Base-by-base conservation (phyloP, 2,329 filamentous ascomycete genomes). In the Ophiobolus disseminans region DNA sequence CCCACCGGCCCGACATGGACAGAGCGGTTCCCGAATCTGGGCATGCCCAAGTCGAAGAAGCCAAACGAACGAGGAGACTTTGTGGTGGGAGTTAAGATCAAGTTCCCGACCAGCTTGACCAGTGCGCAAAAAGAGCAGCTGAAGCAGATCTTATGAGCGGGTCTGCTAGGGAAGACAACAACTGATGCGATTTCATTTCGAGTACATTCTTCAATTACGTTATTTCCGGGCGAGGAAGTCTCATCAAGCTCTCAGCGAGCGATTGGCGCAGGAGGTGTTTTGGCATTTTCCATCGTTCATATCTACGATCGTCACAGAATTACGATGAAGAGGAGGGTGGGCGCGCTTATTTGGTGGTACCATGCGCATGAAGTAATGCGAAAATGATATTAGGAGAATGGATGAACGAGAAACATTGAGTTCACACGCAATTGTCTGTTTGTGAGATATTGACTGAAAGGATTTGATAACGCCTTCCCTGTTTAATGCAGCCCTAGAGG, bases 41-140 rank as follows among this genome's bases (percentile, higher is more conserved):
- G 94, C 50, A 97, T 99, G 94, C 91, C 92, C 28, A 86, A 94
- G 66, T 90, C 90, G 53, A 97, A 96, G 82, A 93, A 91, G 70
- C 90, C 90, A 0, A 85, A 79, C 50, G 83, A 91, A 63, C 84
- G 93, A 47, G 94, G 94, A 19, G 91, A 96, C 69, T 90, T 99
- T 59, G 77, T 97, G 49, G 82, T 99, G 50, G 89, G 86, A 51
- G 92, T 96, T 66, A 94, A 94, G 68, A 92, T 99, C 73, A 92
- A 90, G 69, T 97, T 96, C 78, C 94, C 94, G 0, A 86, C 86
- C 3, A 86, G 76, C 31, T 75, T 99, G 74, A 93, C 90, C 3
- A 48, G 82, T 6, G 77, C 82, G 4, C 93, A 97, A 77, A 97
- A 96, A 80, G 78, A 86, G 57, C 82, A 88, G 69, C 75, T 99